Base-by-base conservation (phyloP, 2,329 filamentous ascomycete species). In the Hymenoscyphus fraxineus region DNA sequence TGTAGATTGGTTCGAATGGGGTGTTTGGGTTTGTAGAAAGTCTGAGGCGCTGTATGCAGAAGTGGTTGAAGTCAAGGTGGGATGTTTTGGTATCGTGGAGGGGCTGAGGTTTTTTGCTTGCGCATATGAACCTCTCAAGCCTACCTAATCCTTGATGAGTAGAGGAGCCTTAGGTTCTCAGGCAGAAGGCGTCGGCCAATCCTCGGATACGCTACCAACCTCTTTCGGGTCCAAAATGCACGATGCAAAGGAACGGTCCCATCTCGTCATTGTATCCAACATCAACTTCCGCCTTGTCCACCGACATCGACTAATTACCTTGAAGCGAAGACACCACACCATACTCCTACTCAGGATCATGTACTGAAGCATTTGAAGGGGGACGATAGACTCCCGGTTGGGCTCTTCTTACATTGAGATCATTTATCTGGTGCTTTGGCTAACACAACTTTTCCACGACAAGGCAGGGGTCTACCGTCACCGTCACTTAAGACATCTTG, bases 1-100 rank as follows among this genome's bases (percentile, higher is more conserved):
- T 82, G 71, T 22, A 66, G 88, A 88, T 67, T 72, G 80, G 67
- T 44, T 35, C 3, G 41, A 59, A 2, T 55, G 58, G 56, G 22
- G 15, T 57, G 41, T 27, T 58, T 27, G 9, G 47, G 22, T 54
- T 54, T 54, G 47, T 54, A 54, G 47, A 54, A 54, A 22, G 19
- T 32, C 39, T 58, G 16, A 55, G 39, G 44, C 47, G 47, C 47
- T 10, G 47, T 27, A 54, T 54, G 47, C 47, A 35, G 44, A 60
- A 44, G 60, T 63, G 51, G 47, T 19, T 22, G 32, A 47, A 5
- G 56, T 56, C 58, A 47, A 51, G 40, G 65, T 64, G 63, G 64
- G 64, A 64, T 66, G 63, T 58, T 66, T 35, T 62, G 60, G 56
- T 54, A 41, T 61, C 41, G 59, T 67, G 62, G 67, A 66, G 67